Conservation (phyloP, 768 basidiomycete species). For the Dentipellis sp. region DNA sequence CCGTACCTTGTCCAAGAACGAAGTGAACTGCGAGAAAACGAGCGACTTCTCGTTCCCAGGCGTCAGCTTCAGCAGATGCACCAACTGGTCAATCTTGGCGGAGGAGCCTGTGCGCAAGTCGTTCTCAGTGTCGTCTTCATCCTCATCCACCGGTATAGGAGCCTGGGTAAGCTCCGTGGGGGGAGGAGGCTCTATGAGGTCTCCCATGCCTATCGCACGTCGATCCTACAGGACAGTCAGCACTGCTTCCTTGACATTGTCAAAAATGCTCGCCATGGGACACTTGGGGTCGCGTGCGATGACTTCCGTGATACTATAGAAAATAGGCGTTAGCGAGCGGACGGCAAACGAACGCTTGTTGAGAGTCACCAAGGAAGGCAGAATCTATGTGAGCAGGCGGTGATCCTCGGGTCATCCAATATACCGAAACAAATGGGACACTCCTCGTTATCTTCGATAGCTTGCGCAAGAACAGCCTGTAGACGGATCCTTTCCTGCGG, state of each 20-base stretch:
- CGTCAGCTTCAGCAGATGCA: constrained; percentile 62
- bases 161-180: constrained; percentile 63
- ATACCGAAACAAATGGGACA: constrained; percentile 68
- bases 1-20: constrained; percentile 69
- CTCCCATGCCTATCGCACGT: constrained; percentile 39
- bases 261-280: constrained; percentile 50
- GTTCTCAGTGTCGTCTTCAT: constrained; percentile 23
- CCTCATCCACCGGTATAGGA: constrained; percentile 29
- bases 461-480: constrained; percentile 49
- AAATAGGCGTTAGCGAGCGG: constrained; percentile 1
- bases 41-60: constrained; percentile 68
- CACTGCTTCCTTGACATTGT: neutral
- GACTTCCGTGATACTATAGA: constrained; percentile 54
- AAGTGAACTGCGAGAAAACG: constrained; percentile 87
- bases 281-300: constrained; percentile 67
- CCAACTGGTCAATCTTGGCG: constrained; percentile 77
- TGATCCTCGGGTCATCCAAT: constrained; percentile 60
- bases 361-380: constrained; percentile 55
- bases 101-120: constrained; percentile 50
- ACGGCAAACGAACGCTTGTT: neutral
- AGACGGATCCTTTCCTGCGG: constrained; percentile 45
- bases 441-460: constrained; percentile 75
- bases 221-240: constrained; percentile 43
- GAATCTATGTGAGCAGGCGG: constrained; percentile 63
- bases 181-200: constrained; percentile 54